Base-by-base conservation (phyloP, 805 yeast genomes). In the Metschnikowia matae region DNA sequence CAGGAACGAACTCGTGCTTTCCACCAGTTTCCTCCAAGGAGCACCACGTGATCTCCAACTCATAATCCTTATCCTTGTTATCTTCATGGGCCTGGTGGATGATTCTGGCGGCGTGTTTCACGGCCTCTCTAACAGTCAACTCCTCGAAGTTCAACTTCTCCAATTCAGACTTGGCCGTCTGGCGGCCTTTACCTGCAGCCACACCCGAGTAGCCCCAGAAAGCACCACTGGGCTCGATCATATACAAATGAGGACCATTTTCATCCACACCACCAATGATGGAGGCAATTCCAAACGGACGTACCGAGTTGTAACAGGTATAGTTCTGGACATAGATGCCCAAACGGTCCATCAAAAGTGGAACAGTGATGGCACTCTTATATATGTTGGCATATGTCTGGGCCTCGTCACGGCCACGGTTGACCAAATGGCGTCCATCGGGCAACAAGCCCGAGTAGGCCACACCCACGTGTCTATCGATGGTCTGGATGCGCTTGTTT, bases 161-260 rank as follows among this genome's bases (percentile, higher is more conserved):
- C 59, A 94, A 79, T 71, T 94, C 99, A 29, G 92, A 87, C 71
- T 92, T 92, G 45, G 99, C 99, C n/a, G 89, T 82, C 70, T 94
- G 99, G 69, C 98, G 83, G 44, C 99, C 99, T 68, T 92, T 94
- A 56, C 99, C 99, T 3, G 97, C 83, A 15, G 99, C 99, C 37
- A 97, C 96, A 54, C 97, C 99, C 49, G 81, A 78, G 71, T 94
- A 94, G 46, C 99, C 99, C 98, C 99, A 95, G 64, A 85, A 89
- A 1, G 89, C 77, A 54, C 99, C 99, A 67, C 95, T 87, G 60
- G 99, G 99, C 68, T 94, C 99, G 52, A 94, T 78, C 97, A 92
- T 94, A 72, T 86, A 92, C 61, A 94, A 79, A 67, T 92, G 97
- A 18, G 95, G 81, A 11, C 97, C 98, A 53, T 87, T 81, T 40